Evolutionary conservation across 2,329 filamentous ascomycete genomes (phyloP).

Genomic region (Fusarium sororula): DNA sequence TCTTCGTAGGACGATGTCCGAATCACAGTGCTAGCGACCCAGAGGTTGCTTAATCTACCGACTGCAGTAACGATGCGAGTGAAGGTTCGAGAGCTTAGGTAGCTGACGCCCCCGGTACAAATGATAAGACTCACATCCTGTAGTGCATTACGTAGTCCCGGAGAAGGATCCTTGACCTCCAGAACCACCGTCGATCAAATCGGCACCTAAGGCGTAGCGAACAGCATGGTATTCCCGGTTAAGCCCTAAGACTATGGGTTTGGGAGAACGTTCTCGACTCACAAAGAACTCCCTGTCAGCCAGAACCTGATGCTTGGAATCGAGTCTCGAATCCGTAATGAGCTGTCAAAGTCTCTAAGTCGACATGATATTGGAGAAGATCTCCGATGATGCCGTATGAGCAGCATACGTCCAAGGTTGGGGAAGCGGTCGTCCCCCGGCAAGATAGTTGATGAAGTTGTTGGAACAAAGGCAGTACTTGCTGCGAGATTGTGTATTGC

Average conservation of each 20-base stretch:
- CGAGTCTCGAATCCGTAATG: background rate
- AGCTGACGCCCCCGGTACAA: background rate
- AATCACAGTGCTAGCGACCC: background rate
- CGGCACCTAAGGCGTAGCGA: background rate
- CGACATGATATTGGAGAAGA: background rate
- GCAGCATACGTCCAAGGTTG: background rate
- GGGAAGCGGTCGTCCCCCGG: fast-evolving
- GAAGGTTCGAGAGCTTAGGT: background rate
- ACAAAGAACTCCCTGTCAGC: background rate
- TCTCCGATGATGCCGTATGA: background rate
- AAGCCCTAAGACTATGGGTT: background rate
- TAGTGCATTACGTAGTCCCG: fast-evolving
- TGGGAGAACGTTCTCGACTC: background rate
- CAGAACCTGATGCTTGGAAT: background rate
- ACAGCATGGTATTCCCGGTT: background rate
- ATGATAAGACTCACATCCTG: background rate
- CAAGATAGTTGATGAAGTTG: background rate
- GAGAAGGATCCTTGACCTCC: background rate
- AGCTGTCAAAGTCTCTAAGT: background rate
- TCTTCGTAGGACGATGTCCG: background rate
- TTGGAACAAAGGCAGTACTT: background rate
- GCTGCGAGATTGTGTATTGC: background rate
- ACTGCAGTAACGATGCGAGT: background rate
- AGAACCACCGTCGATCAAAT: background rate
- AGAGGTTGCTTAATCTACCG: background rate